phyloP scores from a whole-genome alignment of 1,284 basidiomycete genomes.

The Leccinum pseudoinsigne region DNA sequence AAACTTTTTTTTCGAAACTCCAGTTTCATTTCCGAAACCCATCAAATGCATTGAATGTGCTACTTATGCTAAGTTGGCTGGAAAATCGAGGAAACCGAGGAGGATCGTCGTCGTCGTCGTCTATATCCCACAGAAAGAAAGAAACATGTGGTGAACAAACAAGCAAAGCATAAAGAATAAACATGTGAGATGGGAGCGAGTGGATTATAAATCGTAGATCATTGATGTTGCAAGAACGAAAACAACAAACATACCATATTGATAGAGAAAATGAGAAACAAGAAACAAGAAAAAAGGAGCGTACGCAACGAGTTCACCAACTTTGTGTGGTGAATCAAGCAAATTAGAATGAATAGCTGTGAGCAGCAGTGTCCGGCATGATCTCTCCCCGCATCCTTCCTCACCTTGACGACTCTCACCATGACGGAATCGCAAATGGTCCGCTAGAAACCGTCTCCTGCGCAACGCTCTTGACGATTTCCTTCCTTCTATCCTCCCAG shows the following conservation, averaged over 20 bases:
- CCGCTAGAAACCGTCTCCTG: constrained; percentile 37
- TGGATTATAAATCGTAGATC: neutral
- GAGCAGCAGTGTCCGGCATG: neutral
- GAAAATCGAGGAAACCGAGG: neutral
- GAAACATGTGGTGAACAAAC: neutral
- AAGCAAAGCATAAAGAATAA: neutral
- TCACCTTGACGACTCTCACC: neutral
- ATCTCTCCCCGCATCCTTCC: neutral
- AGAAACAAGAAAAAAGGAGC: neutral
- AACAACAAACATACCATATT: neutral
- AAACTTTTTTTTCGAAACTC: too few species aligned
- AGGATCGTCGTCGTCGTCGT: neutral
- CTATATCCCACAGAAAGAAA: neutral
- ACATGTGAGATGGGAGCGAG: neutral
- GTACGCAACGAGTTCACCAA: neutral
- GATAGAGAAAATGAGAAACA: neutral
- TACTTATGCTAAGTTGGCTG: too few species aligned
- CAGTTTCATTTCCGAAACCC: too few species aligned
- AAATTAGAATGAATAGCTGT: neutral
- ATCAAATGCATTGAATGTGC: too few species aligned
- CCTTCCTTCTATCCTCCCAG: constrained; percentile 74
- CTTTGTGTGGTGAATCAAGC: neutral
- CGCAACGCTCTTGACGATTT: constrained; percentile 53
- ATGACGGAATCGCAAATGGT: constrained; percentile 10
- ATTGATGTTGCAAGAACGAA: neutral